Percentiles rank a stretch among this genome's conserved stretches.
Evolutionary conservation across 2,329 filamentous ascomycete species (phyloP).

Genomic region (Trichophyton verrucosum): DNA sequence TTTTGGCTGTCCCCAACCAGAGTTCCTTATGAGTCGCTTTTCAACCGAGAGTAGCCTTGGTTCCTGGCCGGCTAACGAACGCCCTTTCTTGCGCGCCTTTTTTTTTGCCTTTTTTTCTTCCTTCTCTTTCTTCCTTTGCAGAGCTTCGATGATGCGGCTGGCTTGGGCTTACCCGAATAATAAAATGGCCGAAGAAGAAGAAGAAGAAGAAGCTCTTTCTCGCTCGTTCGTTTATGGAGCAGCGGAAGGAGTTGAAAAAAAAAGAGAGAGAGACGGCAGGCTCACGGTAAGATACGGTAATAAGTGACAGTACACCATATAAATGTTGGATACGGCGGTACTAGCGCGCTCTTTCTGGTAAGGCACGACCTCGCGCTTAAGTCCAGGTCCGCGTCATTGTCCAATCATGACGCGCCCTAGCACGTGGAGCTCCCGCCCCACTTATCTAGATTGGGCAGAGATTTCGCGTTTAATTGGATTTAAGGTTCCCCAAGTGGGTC

Average conservation of each 20-base stretch:
- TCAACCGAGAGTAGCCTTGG: slow-evolving; percentile 1
- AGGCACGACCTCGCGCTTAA: not conserved
- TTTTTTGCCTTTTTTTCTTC: not conserved
- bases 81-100: not conserved
- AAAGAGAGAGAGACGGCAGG: no score
- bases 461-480: not conserved
- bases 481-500: not conserved
- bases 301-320: not conserved
- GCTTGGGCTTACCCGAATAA: not conserved
- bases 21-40: not conserved
- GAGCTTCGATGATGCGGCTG: not conserved
- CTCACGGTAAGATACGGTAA: not conserved
- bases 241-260: not conserved
- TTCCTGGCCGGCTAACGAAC: not conserved
- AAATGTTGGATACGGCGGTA: not conserved
- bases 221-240: not conserved
- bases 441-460: not conserved
- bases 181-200: not conserved
- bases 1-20: no score
- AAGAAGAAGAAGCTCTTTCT: not conserved
- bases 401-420: not conserved
- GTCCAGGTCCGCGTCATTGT: not conserved
- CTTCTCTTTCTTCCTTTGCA: not conserved
- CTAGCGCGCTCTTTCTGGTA: not conserved
- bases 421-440: not conserved